Percentiles rank a stretch among this genome's conserved stretches.
phyloP scores from a whole-genome alignment of 2,329 filamentous ascomycete genomes.

The Pestalotiopsis sp. region DNA sequence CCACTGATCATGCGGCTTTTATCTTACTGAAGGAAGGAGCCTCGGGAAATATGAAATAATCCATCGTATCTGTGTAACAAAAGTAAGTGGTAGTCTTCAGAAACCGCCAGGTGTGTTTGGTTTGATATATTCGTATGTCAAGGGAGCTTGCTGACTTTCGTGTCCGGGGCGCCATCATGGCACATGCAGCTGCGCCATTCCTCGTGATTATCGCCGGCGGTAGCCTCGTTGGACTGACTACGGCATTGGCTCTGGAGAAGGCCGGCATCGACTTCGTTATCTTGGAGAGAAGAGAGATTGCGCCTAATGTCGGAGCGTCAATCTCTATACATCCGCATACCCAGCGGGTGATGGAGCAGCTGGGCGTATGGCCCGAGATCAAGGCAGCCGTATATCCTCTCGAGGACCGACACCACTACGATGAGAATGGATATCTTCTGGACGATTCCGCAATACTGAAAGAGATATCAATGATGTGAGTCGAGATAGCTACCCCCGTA shows the following conservation, averaged over 20 bases:
- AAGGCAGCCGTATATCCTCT: neutral
- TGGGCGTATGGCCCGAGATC: slow-evolving; percentile 3
- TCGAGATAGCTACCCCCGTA: neutral
- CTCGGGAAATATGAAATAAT: no score
- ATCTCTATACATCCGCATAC: neutral
- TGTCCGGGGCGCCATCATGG: no score
- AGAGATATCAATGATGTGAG: neutral
- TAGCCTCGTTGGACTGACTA: neutral
- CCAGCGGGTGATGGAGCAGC: slow-evolving; percentile 1
- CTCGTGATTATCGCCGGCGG: neutral
- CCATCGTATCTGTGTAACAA: no score
- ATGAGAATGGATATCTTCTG: neutral
- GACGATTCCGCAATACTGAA: neutral
- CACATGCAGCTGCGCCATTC: no score
- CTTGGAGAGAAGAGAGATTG: neutral
- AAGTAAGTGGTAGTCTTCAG: no score
- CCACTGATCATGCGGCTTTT: no score
- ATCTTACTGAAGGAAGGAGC: no score
- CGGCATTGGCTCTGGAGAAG: neutral
- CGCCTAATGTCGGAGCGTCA: neutral
- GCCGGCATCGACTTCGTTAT: neutral
- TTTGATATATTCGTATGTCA: no score
- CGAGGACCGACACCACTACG: neutral
- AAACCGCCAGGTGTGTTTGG: no score
- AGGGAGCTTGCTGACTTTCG: no score